Conservation (phyloP, 169 alveolate genomes). For the Eimeria praecox region DNA sequence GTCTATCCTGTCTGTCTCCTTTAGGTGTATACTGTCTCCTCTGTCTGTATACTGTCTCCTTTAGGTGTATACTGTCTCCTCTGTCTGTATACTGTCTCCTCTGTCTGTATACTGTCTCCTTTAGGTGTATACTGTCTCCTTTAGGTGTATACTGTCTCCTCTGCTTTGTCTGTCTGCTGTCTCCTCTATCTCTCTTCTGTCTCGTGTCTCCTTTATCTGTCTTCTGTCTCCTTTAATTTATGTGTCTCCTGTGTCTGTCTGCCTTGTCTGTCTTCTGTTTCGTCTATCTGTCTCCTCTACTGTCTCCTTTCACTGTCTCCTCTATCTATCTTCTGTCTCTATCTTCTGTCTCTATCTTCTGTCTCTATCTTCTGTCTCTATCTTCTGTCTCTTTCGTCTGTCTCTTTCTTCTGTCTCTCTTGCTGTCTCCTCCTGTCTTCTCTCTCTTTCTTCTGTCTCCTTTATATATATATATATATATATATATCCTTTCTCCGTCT, state of each 20-base stretch:
- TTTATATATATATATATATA: too few species aligned
- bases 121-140: neutral
- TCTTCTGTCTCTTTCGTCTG: neutral
- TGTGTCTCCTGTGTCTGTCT: neutral
- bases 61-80: neutral
- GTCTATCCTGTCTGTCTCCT: neutral
- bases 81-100: neutral
- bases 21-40: neutral
- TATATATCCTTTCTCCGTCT: too few species aligned
- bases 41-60: neutral
- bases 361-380: neutral
- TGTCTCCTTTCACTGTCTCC: neutral
- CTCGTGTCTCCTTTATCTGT: neutral
- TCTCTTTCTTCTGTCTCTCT: neutral
- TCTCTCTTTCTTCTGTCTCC: neutral
- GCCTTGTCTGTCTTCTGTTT: too few species aligned
- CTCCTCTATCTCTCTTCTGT: neutral
- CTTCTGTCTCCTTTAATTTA: neutral
- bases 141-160: neutral
- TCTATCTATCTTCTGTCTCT: neutral
- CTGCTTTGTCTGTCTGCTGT: neutral
- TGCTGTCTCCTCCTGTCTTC: neutral
- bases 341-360: neutral
- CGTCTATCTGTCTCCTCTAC: neutral
- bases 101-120: slow-evolving; percentile 4